A percentile compares a stretch with the other conserved stretches of the same genome.
phyloP scores from a whole-genome alignment of 1,139 yeast genomes.

The Zygosaccharomyces pseudobailii region DNA sequence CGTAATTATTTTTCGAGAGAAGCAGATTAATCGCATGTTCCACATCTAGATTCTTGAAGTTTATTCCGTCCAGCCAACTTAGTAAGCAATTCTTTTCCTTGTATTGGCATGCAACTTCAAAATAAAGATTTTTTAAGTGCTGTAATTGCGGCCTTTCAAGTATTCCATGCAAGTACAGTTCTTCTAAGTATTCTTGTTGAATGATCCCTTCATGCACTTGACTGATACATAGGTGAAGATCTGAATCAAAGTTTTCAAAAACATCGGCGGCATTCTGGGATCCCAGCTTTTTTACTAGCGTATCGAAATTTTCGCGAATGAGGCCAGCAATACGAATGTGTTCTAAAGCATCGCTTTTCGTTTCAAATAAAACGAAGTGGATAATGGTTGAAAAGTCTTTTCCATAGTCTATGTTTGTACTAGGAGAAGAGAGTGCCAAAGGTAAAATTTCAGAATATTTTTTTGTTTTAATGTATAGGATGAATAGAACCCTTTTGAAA shows the following conservation, averaged over 20 bases:
- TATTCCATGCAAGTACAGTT: slow-evolving; percentile 9
- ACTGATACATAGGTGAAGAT: slow-evolving; percentile 18
- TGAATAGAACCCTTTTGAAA: slow-evolving; percentile 55
- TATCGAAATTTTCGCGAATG: slow-evolving; percentile 12
- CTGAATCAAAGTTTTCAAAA: slow-evolving; percentile 17
- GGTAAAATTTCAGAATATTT: slow-evolving; percentile 48
- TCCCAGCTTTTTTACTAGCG: slow-evolving; percentile 7
- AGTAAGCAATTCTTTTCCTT: slow-evolving; percentile 9
- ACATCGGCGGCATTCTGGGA: slow-evolving; percentile 10
- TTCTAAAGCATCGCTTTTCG: slow-evolving; percentile 6
- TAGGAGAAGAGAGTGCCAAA: slow-evolving; percentile 20
- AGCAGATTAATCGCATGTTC: slow-evolving; percentile 12
- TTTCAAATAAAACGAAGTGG: slow-evolving; percentile 3
- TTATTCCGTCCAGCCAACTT: slow-evolving; percentile 17
- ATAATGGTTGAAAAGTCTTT: slow-evolving; percentile 2
- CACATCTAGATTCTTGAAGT: slow-evolving; percentile 13
- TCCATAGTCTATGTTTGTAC: slow-evolving; percentile 8
- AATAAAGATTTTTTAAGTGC: slow-evolving; percentile 14
- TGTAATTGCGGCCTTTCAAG: slow-evolving; percentile 1
- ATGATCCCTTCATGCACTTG: slow-evolving; percentile 3
- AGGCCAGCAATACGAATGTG: slow-evolving; percentile 5
- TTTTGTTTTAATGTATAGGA: slow-evolving; percentile 50
- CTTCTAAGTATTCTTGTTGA: slow-evolving; percentile 20
- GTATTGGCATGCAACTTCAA: slow-evolving; percentile 17
- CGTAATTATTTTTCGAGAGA: slow-evolving; percentile 10